Conservation (phyloP, 192 early-diverging fungal species). For the Gigaspora rosea region DNA sequence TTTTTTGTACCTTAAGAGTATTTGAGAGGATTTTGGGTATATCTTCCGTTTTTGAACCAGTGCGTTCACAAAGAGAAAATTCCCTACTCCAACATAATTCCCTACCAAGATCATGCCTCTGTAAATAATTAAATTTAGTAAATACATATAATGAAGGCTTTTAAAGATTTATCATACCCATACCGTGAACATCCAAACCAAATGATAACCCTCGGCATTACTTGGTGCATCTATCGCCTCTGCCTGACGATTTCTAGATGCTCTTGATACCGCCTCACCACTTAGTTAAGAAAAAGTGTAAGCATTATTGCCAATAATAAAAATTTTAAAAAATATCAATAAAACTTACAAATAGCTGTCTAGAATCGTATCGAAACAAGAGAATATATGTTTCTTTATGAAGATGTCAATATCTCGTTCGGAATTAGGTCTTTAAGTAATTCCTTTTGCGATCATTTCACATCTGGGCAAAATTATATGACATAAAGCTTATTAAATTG, state of each 20-base stretch:
- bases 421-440: conserved; percentile 21
- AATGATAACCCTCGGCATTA: conserved; percentile 22
- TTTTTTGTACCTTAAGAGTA: conserved; percentile 30
- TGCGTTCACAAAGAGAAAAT: conserved; percentile 19
- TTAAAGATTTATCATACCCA: conserved; percentile 28
- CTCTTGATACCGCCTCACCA: conserved; percentile 23
- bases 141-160: conserved; percentile 19
- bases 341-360: conserved; percentile 33
- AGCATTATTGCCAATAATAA: conserved; percentile 8
- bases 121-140: conserved; percentile 14
- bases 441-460: conserved; percentile 31
- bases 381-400: conserved; percentile 33
- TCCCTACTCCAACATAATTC: conserved; percentile 15
- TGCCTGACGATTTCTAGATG: conserved; percentile 15
- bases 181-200: conserved; percentile 33
- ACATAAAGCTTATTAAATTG: conserved; percentile 16
- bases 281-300: conserved; percentile 20
- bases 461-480: conserved; percentile 20
- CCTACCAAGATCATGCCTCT: conserved; percentile 27
- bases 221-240: conserved; percentile 12
- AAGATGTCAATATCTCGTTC: conserved; percentile 34
- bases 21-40: conserved; percentile 11
- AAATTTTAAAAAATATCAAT: not conserved
- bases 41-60: conserved; percentile 23
- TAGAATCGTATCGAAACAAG: conserved; percentile 30